These are phyloP conservation scores for Neurospora sp. DNA, from an alignment of 495 filamentous ascomycete species.

Conservation along the genomic window DNA sequence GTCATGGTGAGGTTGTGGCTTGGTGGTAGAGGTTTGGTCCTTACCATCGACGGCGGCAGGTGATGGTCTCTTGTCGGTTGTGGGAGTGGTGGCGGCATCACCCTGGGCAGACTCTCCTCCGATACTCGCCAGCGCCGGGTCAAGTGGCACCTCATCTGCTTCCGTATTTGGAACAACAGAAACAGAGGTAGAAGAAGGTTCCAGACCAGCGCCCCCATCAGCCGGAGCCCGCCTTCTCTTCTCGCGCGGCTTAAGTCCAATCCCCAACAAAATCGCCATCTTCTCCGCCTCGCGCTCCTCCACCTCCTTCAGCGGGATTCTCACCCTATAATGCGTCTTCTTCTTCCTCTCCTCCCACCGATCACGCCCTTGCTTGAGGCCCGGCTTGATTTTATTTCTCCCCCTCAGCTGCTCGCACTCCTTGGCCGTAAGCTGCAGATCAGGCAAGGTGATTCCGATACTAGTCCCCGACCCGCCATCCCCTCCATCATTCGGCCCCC, in stretches of 20 bases:
- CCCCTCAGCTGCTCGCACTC: constrained; percentile 24
- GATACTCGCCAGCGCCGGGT: background rate
- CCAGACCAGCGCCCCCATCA: background rate
- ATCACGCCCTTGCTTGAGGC: constrained; percentile 11
- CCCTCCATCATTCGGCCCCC: constrained; percentile 19
- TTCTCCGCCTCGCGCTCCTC: constrained; percentile 23
- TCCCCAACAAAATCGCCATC: constrained; percentile 19
- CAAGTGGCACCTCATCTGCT: background rate
- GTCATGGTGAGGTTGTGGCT: background rate
- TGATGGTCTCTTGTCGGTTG: background rate
- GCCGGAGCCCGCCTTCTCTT: background rate
- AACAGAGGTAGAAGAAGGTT: background rate
- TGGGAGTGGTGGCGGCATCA: background rate
- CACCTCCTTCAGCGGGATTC: constrained; percentile 27
- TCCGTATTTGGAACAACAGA: background rate
- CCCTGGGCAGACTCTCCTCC: constrained; percentile 10
- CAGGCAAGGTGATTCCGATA: constrained; percentile 41
- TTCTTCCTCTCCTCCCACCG: constrained; percentile 16
- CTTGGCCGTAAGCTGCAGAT: constrained; percentile 40
- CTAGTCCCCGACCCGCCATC: constrained; percentile 28
- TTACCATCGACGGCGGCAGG: background rate
- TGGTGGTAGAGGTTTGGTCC: background rate
- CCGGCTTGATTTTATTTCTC: constrained; percentile 16
- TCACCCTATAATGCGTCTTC: constrained; percentile 25
- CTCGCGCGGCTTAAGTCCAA: constrained; percentile 1